These are phyloP conservation scores for Lunasporangiospora selenospora DNA, from an alignment of 192 early-diverging fungal genomes.

Conservation along the genomic window DNA sequence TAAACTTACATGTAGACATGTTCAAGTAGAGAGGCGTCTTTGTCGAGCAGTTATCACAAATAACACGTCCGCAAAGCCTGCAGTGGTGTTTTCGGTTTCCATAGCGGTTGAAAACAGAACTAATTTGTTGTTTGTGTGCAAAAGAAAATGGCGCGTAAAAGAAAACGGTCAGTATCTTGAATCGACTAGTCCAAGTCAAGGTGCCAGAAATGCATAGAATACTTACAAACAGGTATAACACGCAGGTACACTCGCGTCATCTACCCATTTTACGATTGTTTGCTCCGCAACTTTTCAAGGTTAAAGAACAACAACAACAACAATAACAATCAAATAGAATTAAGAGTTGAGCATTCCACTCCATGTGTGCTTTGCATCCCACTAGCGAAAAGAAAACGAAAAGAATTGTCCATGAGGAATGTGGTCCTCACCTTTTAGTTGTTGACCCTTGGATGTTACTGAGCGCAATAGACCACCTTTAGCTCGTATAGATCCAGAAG, in stretches of 20 bases:
- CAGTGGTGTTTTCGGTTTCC: constrained; percentile 76
- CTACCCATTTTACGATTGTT: constrained; percentile 56
- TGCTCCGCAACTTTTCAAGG: constrained; percentile 52
- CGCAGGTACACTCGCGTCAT: constrained; percentile 46
- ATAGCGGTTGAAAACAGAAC: constrained; percentile 55
- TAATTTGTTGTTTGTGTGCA: constrained; percentile 2
- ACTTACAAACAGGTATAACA: constrained; percentile 57
- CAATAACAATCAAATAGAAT: background rate
- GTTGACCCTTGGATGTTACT: constrained; percentile 38
- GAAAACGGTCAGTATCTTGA: background rate
- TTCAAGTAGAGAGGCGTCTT: constrained; percentile 49
- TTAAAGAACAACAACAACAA: too few relatives aligned
- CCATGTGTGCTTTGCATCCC: background rate
- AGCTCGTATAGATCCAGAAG: constrained; percentile 22
- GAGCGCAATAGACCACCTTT: constrained; percentile 42
- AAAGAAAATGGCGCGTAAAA: background rate
- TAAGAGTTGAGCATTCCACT: background rate
- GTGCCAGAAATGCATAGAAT: background rate
- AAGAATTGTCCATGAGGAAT: background rate
- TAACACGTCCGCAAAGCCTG: constrained; percentile 70
- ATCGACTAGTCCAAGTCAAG: background rate
- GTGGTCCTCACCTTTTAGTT: constrained; percentile 38
- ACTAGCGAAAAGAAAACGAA: background rate
- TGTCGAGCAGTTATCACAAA: constrained; percentile 67
- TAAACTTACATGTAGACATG: constrained; percentile 50